A percentile compares a stretch with the other conserved stretches of the same genome.
Evolutionary conservation across 2,329 filamentous ascomycete genomes (phyloP).

Genomic region (Arthroderma uncinatum): DNA sequence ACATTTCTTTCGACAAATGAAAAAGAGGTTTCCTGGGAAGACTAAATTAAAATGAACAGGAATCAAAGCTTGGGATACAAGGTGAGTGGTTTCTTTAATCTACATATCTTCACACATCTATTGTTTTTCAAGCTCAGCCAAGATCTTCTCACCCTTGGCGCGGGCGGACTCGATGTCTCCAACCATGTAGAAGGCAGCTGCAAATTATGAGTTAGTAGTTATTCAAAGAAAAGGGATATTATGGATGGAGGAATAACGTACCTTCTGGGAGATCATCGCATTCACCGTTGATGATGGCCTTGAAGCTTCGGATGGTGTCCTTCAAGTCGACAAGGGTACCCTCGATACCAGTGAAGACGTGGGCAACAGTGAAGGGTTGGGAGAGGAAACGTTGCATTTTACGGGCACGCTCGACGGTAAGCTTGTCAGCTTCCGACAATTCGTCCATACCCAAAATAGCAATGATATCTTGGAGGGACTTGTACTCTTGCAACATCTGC

Average conservation of each 20-base stretch:
- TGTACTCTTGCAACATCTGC: conserved; percentile 99
- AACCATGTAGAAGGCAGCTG: conserved; percentile 87
- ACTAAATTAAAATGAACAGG: conserved; percentile 7
- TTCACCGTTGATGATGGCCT: conserved; percentile 90
- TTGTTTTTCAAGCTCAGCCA: conserved; percentile 71
- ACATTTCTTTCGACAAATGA: conserved; percentile 5
- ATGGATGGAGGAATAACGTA: conserved; percentile 34
- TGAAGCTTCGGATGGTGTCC: conserved; percentile 96
- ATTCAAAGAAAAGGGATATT: background rate
- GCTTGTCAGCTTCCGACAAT: conserved; percentile 96
- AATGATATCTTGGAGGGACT: conserved; percentile 99
- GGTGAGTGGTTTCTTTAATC: conserved; percentile 10
- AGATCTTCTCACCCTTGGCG: conserved; percentile 98
- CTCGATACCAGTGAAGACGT: conserved; percentile 70
- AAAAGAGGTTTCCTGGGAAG: conserved; percentile 5
- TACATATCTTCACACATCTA: conserved; percentile 15
- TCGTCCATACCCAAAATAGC: conserved; percentile 99
- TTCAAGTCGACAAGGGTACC: conserved; percentile 95
- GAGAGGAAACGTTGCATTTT: conserved; percentile 99
- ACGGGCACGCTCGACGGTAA: conserved; percentile 99
- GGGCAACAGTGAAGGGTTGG: conserved; percentile 90
- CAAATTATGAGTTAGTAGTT: conserved; percentile 9
- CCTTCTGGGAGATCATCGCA: conserved; percentile 90
- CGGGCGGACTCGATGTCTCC: conserved; percentile 87
- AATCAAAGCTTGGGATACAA: conserved; percentile 6